Evolutionary conservation across 768 basidiomycete species (phyloP).

Genomic region (Hygrophorus russula): DNA sequence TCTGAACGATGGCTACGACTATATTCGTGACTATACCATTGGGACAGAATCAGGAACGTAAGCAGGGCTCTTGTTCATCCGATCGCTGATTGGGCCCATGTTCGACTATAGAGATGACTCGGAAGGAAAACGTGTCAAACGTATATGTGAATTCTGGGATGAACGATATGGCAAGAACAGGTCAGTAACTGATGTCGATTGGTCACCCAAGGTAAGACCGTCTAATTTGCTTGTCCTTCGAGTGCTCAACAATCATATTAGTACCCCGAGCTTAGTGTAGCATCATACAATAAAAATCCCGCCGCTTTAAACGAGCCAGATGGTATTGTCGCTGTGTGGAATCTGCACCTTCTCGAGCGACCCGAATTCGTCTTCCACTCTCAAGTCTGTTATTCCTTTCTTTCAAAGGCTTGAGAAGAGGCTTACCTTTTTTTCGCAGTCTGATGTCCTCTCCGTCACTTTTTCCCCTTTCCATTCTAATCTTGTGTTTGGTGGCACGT

Average conservation of each 20-base stretch:
- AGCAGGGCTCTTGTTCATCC: slow-evolving; percentile 19
- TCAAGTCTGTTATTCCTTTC: slow-evolving; percentile 48
- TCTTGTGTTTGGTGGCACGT: slow-evolving; percentile 96
- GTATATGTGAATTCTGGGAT: slow-evolving; percentile 91
- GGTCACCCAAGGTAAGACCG: slow-evolving; percentile 82
- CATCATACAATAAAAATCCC: slow-evolving; percentile 97
- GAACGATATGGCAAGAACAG: slow-evolving; percentile 87
- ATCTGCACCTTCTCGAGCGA: slow-evolving; percentile 85
- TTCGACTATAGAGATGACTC: slow-evolving; percentile 60
- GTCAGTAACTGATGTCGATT: slow-evolving; percentile 93
- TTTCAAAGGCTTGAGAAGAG: slow-evolving; percentile 1
- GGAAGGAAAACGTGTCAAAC: slow-evolving; percentile 82
- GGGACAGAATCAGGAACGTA: slow-evolving; percentile 77
- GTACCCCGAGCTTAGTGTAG: slow-evolving; percentile 94
- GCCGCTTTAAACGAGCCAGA: slow-evolving; percentile 91
- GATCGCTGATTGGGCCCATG: not conserved
- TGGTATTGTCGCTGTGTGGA: slow-evolving; percentile 96
- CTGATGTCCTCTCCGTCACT: slow-evolving; percentile 91
- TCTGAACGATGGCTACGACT: slow-evolving; percentile 92
- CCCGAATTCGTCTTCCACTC: slow-evolving; percentile 99
- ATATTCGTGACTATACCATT: slow-evolving; percentile 93
- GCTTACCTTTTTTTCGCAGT: slow-evolving; percentile 38
- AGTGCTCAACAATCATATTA: slow-evolving; percentile 18
- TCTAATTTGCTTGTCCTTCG: not conserved
- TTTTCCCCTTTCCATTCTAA: slow-evolving; percentile 99